Conservation (phyloP, 345 rosid species). For the Erucastrum elatum region DNA sequence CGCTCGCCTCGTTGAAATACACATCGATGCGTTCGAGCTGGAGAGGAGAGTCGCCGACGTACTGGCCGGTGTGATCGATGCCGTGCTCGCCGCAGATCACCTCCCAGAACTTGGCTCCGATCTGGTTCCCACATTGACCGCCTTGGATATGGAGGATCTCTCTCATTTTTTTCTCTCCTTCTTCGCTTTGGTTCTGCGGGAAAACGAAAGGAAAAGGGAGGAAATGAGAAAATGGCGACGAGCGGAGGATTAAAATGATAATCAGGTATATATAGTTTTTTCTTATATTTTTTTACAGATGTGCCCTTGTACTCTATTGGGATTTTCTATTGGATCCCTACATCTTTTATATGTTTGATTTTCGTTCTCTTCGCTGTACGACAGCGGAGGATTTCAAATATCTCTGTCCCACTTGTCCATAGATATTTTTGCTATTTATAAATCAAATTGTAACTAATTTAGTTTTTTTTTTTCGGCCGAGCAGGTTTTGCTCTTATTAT, state of each 20-base stretch:
- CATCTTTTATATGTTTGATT: not conserved
- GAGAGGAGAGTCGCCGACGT: conserved; percentile 42
- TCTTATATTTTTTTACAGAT: not conserved
- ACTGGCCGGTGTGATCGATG: conserved; percentile 44
- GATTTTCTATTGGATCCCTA: not conserved
- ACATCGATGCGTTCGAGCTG: conserved; percentile 46
- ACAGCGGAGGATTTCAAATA: conserved; percentile 34
- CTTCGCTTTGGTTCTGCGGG: not conserved
- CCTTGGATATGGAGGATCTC: conserved; percentile 48
- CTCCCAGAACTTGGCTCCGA: conserved; percentile 49
- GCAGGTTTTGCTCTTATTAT: not conserved
- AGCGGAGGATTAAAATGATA: conserved; percentile 23
- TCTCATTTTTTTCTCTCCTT: conserved; percentile 37
- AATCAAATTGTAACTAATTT: not conserved
- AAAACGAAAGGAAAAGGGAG: not conserved
- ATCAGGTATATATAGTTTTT: conserved; percentile 39
- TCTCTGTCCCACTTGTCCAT: conserved; percentile 33
- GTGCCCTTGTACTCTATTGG: not conserved
- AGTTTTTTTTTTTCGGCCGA: not conserved
- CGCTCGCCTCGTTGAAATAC: conserved; percentile 44
- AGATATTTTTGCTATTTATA: conserved; percentile 33
- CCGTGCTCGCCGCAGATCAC: conserved; percentile 47
- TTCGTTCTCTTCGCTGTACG: conserved; percentile 37
- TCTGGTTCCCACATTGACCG: conserved; percentile 49
- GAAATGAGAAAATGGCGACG: conserved; percentile 30